Evolutionary conservation across 1,284 basidiomycete genomes (phyloP).

Genomic region (Cryptococcus hybrid): DNA sequence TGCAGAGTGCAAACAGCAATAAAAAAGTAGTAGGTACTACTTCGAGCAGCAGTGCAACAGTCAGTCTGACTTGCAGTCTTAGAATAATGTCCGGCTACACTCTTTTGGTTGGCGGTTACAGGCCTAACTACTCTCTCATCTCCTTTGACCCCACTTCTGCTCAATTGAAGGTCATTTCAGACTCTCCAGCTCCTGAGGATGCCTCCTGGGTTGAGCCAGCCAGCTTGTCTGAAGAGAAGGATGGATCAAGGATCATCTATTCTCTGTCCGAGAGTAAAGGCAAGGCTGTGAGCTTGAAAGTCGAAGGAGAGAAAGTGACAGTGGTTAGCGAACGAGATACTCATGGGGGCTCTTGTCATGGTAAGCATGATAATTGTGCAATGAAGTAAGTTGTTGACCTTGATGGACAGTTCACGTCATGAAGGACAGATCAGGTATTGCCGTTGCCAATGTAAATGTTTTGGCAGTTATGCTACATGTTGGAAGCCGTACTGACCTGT

Average conservation of each 20-base stretch:
- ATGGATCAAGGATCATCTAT: constrained; percentile 25
- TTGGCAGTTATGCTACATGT: not conserved
- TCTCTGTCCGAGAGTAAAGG: constrained; percentile 38
- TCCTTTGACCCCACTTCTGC: constrained; percentile 28
- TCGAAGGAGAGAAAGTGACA: constrained; percentile 24
- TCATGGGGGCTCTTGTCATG: constrained; percentile 36
- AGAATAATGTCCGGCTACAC: constrained; percentile 18
- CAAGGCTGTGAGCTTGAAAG: constrained; percentile 24
- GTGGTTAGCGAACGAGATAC: constrained; percentile 32
- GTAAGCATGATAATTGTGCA: constrained; percentile 16
- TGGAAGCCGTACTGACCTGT: no score
- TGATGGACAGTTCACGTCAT: constrained; percentile 30
- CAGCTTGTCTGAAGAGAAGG: not conserved
- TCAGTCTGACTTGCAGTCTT: no score
- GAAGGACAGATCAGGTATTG: constrained; percentile 43
- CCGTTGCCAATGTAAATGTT: constrained; percentile 38
- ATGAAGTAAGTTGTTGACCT: not conserved
- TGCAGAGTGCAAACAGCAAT: no score
- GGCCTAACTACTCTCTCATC: constrained; percentile 26
- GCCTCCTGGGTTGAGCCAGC: constrained; percentile 44
- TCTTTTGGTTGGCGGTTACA: constrained; percentile 42
- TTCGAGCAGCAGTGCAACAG: no score
- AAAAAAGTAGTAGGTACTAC: no score
- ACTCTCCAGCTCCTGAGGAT: constrained; percentile 27
- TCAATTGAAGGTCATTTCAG: constrained; percentile 26